Evolutionary conservation across 2,329 filamentous ascomycete genomes (phyloP), one percentile per base, ranked within the genome.

Genomic region (Fonsecaea nubica): DNA sequence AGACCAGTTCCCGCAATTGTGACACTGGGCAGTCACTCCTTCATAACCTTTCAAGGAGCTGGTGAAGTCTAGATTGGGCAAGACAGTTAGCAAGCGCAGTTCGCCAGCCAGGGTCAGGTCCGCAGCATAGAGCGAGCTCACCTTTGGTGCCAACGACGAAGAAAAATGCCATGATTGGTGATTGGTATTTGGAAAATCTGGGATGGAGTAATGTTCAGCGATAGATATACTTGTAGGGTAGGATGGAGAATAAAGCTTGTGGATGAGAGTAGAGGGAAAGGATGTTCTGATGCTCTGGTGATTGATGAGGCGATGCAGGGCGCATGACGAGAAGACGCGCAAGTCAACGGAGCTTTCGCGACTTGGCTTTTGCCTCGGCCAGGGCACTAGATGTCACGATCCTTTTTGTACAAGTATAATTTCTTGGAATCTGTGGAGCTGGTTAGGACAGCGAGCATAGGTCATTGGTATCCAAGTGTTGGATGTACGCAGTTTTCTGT

Each of bases 1-100:
- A 67, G 79, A 78, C 78, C 79, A 82, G 68, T 81, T 79, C 62
- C 79, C 77, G 66, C 80, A 82, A 66, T 82, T 82, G 60, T 80
- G 77, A 65, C 80, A 82, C 71, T 81, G 80, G 50, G 80, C 80
- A 55, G 79, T 78, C 38, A 80, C 77, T 62, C 80, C 74, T 70
- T 82, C 80, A 62, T 81, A 81, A n/a, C 80, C 80, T 69, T 81
- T 74, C 30, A 82, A 75, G 68, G 75, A 77, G 42, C 76, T 79
- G 1, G 79, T 78, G 69, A 82, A 81, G 65, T 82, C 80, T 82
- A 30, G 45, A 30, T 5, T 4, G 21, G 18, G 67, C 12, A 25
- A 42, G n/a, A 30, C n/a, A 18, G 54, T 66, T 64, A 68, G 63
- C 36, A 4, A 13, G 58, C 54, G 50, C 55, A 60, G n/a, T 42